Conservation (phyloP, 257 asterid genomes). For the Pogostemon cablin region DNA sequence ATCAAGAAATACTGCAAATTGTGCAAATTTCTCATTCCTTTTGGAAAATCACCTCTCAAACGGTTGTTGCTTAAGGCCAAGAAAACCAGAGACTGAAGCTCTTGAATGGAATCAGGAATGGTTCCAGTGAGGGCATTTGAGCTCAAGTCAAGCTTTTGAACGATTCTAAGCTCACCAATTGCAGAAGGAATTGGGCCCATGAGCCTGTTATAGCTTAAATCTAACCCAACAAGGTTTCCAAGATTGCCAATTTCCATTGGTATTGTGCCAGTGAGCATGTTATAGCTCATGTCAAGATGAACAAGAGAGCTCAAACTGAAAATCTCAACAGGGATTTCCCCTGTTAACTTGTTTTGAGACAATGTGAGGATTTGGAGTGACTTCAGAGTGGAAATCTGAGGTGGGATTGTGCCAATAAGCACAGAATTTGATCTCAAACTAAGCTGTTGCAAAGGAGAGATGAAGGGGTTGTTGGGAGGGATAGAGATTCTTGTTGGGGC, state of each 20-base stretch:
- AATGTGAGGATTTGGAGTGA: slow-evolving; percentile 79
- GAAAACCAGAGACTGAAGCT: slow-evolving; percentile 58
- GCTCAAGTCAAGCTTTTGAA: slow-evolving; percentile 84
- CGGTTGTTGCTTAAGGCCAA: slow-evolving; percentile 71
- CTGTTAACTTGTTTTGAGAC: slow-evolving; percentile 70
- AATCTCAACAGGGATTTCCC: slow-evolving; percentile 52
- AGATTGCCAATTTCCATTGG: slow-evolving; percentile 53
- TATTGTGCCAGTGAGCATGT: slow-evolving; percentile 56
- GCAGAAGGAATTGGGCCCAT: slow-evolving; percentile 51
- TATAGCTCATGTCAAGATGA: slow-evolving; percentile 84
- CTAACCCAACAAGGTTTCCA: slow-evolving; percentile 60
- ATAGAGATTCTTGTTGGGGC: slow-evolving; percentile 44
- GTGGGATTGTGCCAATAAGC: slow-evolving; percentile 70
- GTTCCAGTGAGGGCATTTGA: slow-evolving; percentile 63
- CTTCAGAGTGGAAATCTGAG: slow-evolving; percentile 56
- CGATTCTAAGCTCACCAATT: slow-evolving; percentile 49
- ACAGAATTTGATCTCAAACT: slow-evolving; percentile 70
- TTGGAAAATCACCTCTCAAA: slow-evolving; percentile 54
- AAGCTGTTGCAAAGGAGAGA: slow-evolving; percentile 61
- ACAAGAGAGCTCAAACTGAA: slow-evolving; percentile 52
- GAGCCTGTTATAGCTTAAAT: slow-evolving; percentile 71
- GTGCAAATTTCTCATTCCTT: slow-evolving; percentile 43
- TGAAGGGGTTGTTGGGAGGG: slow-evolving; percentile 29
- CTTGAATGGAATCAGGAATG: slow-evolving; percentile 52
- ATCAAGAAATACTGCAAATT: slow-evolving; percentile 68